Percentiles rank a stretch among this genome's conserved stretches.
Evolutionary conservation across 257 asterid species (phyloP).

Genomic region (Cordia subcordata): DNA sequence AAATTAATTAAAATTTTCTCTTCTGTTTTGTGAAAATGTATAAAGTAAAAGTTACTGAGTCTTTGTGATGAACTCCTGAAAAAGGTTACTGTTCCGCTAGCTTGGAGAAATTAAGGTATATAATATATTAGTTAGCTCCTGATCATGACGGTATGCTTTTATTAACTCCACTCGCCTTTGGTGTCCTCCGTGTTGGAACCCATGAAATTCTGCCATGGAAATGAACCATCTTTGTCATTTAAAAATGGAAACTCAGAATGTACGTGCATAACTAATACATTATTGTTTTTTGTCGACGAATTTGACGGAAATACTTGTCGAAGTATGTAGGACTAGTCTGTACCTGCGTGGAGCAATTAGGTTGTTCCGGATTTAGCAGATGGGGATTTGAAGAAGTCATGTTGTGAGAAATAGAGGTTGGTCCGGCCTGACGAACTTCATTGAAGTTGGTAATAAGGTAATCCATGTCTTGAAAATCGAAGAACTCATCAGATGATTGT

Average conservation of each 20-base stretch:
- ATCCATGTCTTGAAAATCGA: constrained; percentile 4
- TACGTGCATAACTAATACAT: background rate
- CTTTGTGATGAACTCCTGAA: too few relatives aligned
- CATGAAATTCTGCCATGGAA: background rate
- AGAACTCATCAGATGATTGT: constrained; percentile 1
- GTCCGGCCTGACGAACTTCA: background rate
- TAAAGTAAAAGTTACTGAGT: too few relatives aligned
- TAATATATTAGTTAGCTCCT: too few relatives aligned
- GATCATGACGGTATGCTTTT: too few relatives aligned
- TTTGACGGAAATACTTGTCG: too few relatives aligned
- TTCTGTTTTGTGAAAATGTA: too few relatives aligned
- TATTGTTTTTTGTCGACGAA: too few relatives aligned
- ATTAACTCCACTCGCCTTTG: background rate
- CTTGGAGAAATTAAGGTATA: too few relatives aligned
- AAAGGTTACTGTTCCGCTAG: too few relatives aligned
- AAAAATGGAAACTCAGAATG: background rate
- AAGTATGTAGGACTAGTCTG: too few relatives aligned
- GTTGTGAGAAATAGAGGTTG: background rate
- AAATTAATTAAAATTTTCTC: too few relatives aligned
- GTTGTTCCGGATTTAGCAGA: background rate
- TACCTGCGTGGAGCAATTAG: background rate
- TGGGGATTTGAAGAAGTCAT: background rate
- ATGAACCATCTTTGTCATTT: background rate
- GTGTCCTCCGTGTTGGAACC: background rate
- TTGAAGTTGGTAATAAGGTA: background rate